Conservation (phyloP, 164 flowering plant species). For the Kingdonia uniflora region DNA sequence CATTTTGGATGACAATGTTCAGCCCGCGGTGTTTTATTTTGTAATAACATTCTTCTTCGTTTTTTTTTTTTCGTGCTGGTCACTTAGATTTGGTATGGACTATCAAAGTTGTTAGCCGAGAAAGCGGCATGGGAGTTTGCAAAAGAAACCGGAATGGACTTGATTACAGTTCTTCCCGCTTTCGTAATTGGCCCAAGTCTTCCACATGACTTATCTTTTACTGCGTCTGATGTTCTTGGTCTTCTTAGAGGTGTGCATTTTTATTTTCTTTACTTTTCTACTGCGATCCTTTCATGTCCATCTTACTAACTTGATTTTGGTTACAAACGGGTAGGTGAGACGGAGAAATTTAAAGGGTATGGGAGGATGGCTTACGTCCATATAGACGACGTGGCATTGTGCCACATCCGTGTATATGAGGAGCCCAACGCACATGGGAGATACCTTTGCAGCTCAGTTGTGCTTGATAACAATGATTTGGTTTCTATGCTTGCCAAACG, state of each 20-base stretch:
- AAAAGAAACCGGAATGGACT: constrained; percentile 47
- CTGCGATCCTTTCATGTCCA: no score
- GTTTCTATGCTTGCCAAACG: constrained; percentile 34
- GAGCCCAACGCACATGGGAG: constrained; percentile 47
- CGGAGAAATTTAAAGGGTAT: constrained; percentile 45
- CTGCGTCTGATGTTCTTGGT: constrained; percentile 74
- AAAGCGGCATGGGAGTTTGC: constrained; percentile 83
- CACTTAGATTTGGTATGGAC: constrained; percentile 63
- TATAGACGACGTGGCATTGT: constrained; percentile 78
- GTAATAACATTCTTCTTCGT: no score
- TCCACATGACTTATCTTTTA: constrained; percentile 50
- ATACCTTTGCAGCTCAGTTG: constrained; percentile 63
- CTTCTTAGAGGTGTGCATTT: constrained; percentile 57
- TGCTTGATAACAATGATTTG: constrained; percentile 50
- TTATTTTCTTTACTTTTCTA: no score
- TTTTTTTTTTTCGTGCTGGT: no score
- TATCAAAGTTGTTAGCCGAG: constrained; percentile 77
- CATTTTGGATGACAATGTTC: no score
- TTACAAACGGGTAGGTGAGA: constrained; percentile 40
- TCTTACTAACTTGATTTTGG: neutral
- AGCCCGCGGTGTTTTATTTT: no score
- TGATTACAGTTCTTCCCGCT: constrained; percentile 68
- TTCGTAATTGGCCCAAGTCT: constrained; percentile 77
- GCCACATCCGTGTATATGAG: constrained; percentile 74
- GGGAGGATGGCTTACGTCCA: constrained; percentile 96